A percentile compares a stretch with the other conserved stretches of the same genome.
Conservation (phyloP, 306 rosid species). For the Dicorynia guianensis region DNA sequence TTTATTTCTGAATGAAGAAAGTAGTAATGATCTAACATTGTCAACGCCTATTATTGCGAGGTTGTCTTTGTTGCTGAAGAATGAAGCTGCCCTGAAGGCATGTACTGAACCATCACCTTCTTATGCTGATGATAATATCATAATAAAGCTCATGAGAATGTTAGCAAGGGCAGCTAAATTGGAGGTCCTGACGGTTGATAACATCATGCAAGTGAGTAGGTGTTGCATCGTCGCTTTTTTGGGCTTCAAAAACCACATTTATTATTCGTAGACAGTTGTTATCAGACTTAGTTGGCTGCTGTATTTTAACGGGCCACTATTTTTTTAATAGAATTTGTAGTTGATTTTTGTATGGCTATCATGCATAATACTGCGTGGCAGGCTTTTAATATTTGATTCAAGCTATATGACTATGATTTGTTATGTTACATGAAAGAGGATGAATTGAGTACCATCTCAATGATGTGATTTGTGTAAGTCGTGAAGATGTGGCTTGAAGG, state of each 20-base stretch:
- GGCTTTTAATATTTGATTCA: neutral
- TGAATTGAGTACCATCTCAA: neutral
- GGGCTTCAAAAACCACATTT: slow-evolving; percentile 7
- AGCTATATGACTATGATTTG: neutral
- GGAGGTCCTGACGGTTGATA: neutral
- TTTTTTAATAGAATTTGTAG: neutral
- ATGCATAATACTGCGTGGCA: slow-evolving; percentile 17
- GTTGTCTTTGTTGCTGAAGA: slow-evolving; percentile 48
- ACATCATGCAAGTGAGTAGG: slow-evolving; percentile 27
- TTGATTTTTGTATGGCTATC: neutral
- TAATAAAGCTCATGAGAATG: slow-evolving; percentile 38
- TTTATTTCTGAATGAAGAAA: no score
- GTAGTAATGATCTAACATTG: neutral
- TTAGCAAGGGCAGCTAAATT: slow-evolving; percentile 30
- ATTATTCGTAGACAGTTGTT: neutral
- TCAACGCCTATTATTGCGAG: slow-evolving; percentile 28
- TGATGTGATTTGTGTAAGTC: neutral
- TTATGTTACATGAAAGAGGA: slow-evolving; percentile 3
- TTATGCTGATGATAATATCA: slow-evolving; percentile 39
- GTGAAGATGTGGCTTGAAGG: neutral
- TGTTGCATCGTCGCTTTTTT: slow-evolving; percentile 18
- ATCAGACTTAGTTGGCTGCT: slow-evolving; percentile 1
- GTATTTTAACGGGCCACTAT: neutral
- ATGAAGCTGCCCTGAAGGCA: slow-evolving; percentile 90
- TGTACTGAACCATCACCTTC: slow-evolving; percentile 71